Evolutionary conservation across 768 basidiomycete genomes (phyloP).

Genomic region (Leccinellum luteum): DNA sequence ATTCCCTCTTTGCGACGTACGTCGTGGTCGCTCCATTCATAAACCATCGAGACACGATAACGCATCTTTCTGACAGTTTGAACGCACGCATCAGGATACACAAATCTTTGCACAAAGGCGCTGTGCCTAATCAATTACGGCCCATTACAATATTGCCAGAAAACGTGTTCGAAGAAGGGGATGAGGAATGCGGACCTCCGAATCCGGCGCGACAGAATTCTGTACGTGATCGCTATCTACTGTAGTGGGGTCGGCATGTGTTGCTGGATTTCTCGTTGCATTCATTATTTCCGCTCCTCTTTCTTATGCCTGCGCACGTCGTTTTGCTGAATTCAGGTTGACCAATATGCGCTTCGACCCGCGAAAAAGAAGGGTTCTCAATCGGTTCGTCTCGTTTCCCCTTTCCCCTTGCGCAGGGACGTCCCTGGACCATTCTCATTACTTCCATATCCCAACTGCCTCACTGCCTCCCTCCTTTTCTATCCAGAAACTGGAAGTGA

Average conservation of each 20-base stretch:
- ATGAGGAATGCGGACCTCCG: background rate
- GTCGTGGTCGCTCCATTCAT: background rate
- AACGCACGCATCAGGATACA: slow-evolving; percentile 19
- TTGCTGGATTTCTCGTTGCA: background rate
- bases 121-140: background rate
- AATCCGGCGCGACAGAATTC: background rate
- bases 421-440: background rate
- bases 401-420: background rate
- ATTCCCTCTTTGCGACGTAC: slow-evolving; percentile 27
- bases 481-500: slow-evolving; percentile 17
- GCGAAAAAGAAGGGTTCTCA: background rate
- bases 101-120: background rate
- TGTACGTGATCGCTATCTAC: background rate
- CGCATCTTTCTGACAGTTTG: slow-evolving; percentile 8
- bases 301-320: background rate
- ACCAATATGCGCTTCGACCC: background rate
- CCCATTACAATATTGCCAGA: slow-evolving; percentile 4
- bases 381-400: slow-evolving; percentile 10
- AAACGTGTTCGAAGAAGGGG: background rate
- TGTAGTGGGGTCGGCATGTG: background rate
- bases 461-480: background rate
- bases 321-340: background rate
- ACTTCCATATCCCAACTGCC: too few relatives aligned
- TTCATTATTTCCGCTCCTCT: background rate
- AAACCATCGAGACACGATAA: background rate